Evolutionary conservation across 2,329 filamentous ascomycete genomes (phyloP).

Genomic region (Ceratocystis papillata): DNA sequence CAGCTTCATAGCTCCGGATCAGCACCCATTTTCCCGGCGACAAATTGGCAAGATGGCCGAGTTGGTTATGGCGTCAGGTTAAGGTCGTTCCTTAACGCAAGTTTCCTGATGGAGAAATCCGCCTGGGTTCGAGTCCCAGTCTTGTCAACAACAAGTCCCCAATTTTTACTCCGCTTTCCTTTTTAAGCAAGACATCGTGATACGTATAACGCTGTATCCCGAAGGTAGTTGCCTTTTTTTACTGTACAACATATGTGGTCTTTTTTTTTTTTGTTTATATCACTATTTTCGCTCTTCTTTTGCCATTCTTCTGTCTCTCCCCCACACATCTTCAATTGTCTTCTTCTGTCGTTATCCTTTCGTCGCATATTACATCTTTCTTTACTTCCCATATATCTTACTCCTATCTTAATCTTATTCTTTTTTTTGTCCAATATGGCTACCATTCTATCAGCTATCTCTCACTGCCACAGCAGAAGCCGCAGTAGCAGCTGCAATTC

Average conservation of each 20-base stretch:
- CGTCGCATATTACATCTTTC: neutral
- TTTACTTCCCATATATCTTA: neutral
- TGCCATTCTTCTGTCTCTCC: neutral
- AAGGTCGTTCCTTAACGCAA: slow-evolving; percentile 27
- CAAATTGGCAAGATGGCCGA: slow-evolving; percentile 30
- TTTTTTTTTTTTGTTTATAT: too few species aligned
- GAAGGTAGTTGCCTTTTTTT: too few species aligned
- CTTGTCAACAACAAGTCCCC: slow-evolving; percentile 12
- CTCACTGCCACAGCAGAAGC: neutral
- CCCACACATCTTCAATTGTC: too few species aligned
- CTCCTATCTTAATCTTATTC: neutral
- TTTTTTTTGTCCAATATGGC: neutral
- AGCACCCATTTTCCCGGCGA: too few species aligned
- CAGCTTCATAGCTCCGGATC: too few species aligned
- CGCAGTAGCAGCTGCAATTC: neutral
- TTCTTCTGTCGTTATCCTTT: too few species aligned
- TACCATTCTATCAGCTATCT: neutral
- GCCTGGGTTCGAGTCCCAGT: slow-evolving; percentile 25
- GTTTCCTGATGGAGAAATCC: slow-evolving; percentile 25
- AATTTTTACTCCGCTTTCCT: too few species aligned
- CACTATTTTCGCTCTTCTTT: neutral
- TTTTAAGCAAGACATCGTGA: too few species aligned
- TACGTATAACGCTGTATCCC: too few species aligned
- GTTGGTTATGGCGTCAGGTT: slow-evolving; percentile 34
- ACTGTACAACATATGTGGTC: too few species aligned